These are phyloP conservation scores for Auriscalpium vulgare DNA, from an alignment of 768 basidiomycete species.

Conservation along the genomic window DNA sequence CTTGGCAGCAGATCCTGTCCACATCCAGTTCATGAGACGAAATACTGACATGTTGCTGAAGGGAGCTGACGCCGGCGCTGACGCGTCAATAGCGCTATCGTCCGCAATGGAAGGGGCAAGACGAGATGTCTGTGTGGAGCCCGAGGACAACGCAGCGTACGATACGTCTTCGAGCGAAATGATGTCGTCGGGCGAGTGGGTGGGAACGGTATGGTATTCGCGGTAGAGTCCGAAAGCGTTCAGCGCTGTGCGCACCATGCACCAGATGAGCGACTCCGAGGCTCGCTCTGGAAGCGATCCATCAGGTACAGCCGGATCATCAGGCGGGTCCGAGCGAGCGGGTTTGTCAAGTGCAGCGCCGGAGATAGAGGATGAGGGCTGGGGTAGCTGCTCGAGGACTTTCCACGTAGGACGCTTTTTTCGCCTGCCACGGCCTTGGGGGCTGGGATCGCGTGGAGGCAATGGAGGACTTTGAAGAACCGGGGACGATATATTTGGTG, in stretches of 20 bases:
- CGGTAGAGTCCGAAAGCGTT: not conserved
- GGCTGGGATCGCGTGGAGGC: not conserved
- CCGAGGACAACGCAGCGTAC: too few species aligned
- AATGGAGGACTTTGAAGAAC: not conserved
- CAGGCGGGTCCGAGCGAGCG: not conserved
- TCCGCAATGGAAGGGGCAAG: too few species aligned
- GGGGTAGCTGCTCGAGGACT: not conserved
- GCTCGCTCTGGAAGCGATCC: too few species aligned
- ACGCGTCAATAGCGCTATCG: too few species aligned
- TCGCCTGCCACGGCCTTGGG: accelerated
- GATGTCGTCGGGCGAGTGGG: too few species aligned
- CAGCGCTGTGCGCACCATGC: not conserved
- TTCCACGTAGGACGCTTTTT: not conserved
- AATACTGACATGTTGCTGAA: too few species aligned
- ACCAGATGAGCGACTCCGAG: not conserved
- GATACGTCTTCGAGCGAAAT: too few species aligned
- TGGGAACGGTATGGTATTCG: too few species aligned
- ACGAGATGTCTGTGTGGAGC: too few species aligned
- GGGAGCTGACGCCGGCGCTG: too few species aligned
- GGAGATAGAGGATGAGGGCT: not conserved
- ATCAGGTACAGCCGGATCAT: not conserved
- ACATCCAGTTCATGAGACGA: too few species aligned
- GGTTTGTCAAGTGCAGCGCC: not conserved
- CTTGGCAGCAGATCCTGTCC: too few species aligned
- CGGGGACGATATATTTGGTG: not conserved